These are phyloP conservation scores for Cladobotryum mycophilum DNA, from an alignment of 2,329 filamentous ascomycete genomes.

Conservation along the genomic window DNA sequence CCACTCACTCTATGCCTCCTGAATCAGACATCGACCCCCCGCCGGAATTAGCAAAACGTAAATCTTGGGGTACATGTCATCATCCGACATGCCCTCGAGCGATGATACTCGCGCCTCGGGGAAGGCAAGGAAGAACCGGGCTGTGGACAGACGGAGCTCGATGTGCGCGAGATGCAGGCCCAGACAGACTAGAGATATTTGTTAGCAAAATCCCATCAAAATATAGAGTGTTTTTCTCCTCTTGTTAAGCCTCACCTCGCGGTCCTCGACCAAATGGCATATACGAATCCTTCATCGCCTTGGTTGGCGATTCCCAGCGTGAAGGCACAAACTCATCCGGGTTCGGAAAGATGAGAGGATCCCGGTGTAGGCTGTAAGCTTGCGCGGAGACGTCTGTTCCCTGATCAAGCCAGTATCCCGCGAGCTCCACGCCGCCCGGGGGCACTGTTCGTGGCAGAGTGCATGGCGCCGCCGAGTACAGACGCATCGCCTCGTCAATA, in stretches of 20 bases:
- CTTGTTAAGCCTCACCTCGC: conserved; percentile 12
- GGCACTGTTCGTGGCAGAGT: too few relatives aligned
- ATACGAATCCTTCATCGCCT: too few relatives aligned
- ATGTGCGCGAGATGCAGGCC: conserved; percentile 51
- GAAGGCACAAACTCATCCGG: too few relatives aligned
- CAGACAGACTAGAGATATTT: conserved; percentile 35
- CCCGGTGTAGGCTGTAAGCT: too few relatives aligned
- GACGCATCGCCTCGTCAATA: conserved; percentile 5
- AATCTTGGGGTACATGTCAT: conserved; percentile 25
- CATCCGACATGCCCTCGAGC: conserved; percentile 25
- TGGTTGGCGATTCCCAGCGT: too few relatives aligned
- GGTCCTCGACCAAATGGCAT: too few relatives aligned
- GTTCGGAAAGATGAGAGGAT: too few relatives aligned
- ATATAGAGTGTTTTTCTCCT: conserved; percentile 42
- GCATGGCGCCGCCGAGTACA: conserved; percentile 2
- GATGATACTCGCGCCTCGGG: conserved; percentile 25
- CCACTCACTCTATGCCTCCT: neutral
- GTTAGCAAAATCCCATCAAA: conserved; percentile 37
- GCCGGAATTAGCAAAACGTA: conserved; percentile 27
- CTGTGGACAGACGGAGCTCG: conserved; percentile 45
- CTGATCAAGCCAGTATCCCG: too few relatives aligned
- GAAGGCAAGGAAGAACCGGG: conserved; percentile 44
- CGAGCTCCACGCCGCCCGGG: too few relatives aligned
- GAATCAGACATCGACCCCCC: conserved; percentile 21
- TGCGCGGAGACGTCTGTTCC: too few relatives aligned